These are phyloP conservation scores for Saturnispora galanensis DNA, from an alignment of 805 yeast species.

Conservation along the genomic window DNA sequence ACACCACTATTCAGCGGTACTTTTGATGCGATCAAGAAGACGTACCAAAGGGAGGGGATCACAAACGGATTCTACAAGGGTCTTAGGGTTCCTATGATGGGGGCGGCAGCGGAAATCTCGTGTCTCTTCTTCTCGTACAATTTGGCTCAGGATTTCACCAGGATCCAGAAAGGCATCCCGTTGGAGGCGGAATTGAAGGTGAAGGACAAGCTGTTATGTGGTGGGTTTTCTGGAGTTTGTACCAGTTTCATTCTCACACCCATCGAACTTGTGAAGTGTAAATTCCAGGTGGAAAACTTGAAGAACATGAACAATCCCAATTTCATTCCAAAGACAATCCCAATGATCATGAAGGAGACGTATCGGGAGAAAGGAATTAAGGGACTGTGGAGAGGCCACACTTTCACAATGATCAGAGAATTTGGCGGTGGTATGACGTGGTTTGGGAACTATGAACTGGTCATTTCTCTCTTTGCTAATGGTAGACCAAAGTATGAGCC, in stretches of 20 bases:
- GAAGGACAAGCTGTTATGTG: slow-evolving; percentile 42
- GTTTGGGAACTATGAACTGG: slow-evolving; percentile 81
- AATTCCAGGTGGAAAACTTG: slow-evolving; percentile 59
- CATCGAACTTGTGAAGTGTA: slow-evolving; percentile 83
- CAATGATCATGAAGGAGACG: slow-evolving; percentile 33
- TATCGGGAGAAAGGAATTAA: slow-evolving; percentile 40
- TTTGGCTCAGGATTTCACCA: slow-evolving; percentile 32
- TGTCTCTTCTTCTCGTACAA: slow-evolving; percentile 63
- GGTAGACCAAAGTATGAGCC: slow-evolving; percentile 19
- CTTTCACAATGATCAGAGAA: slow-evolving; percentile 73
- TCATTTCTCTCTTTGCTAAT: slow-evolving; percentile 27
- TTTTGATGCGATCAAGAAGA: slow-evolving; percentile 50
- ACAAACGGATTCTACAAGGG: slow-evolving; percentile 69
- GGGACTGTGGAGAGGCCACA: slow-evolving; percentile 85
- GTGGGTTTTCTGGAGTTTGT: slow-evolving; percentile 73
- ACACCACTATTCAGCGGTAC: slow-evolving; percentile 48
- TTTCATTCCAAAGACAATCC: slow-evolving; percentile 20
- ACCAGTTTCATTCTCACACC: slow-evolving; percentile 85
- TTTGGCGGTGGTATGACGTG: slow-evolving; percentile 87
- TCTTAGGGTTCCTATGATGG: slow-evolving; percentile 68
- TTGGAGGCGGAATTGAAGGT: slow-evolving; percentile 16
- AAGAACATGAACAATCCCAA: slow-evolving; percentile 13
- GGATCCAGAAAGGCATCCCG: slow-evolving; percentile 16
- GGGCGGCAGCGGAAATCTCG: slow-evolving; percentile 87
- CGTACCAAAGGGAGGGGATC: slow-evolving; percentile 61